A percentile compares a stretch with the other conserved stretches of the same genome.
Conservation (phyloP, 1,284 basidiomycete genomes). For the Porogramme epimiltina region DNA sequence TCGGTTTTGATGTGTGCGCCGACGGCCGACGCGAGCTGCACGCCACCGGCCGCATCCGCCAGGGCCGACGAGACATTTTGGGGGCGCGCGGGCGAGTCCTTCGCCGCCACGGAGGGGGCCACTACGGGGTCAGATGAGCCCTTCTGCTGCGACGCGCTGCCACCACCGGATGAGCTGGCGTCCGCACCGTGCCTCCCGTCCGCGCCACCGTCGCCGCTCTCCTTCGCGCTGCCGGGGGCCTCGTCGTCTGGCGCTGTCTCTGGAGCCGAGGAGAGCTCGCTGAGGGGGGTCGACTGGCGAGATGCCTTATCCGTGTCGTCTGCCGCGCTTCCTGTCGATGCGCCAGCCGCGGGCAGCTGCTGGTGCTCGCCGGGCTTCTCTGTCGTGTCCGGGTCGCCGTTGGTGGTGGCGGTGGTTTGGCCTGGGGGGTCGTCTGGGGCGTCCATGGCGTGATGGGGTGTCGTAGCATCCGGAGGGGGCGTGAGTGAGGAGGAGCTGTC, state of each 20-base stretch:
- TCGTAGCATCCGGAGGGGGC: conserved; percentile 32
- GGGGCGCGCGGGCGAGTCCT: not conserved
- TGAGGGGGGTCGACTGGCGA: conserved; percentile 63
- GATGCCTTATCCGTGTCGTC: conserved; percentile 40
- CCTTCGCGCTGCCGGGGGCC: conserved; percentile 32
- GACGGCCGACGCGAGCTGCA: not conserved
- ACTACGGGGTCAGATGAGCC: not conserved
- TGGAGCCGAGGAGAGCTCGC: conserved; percentile 65
- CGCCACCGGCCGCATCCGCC: not conserved
- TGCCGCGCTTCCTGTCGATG: conserved; percentile 14
- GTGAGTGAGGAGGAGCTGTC: conserved; percentile 33
- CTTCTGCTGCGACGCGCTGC: not conserved
- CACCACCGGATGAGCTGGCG: not conserved
- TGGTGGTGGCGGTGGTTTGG: not conserved
- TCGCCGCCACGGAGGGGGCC: not conserved
- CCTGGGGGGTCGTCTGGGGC: conserved; percentile 19
- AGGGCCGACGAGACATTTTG: not conserved
- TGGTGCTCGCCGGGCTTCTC: conserved; percentile 9
- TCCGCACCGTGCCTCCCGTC: conserved; percentile 17
- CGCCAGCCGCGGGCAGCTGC: not conserved
- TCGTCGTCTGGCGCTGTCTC: conserved; percentile 36
- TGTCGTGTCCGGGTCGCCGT: conserved; percentile 4
- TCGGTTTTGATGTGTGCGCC: not conserved
- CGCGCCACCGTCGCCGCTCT: conserved; percentile 28
- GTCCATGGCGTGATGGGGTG: conserved; percentile 28